Base-by-base conservation (phyloP, 495 filamentous ascomycete genomes). In the Penicillium paxilli region DNA sequence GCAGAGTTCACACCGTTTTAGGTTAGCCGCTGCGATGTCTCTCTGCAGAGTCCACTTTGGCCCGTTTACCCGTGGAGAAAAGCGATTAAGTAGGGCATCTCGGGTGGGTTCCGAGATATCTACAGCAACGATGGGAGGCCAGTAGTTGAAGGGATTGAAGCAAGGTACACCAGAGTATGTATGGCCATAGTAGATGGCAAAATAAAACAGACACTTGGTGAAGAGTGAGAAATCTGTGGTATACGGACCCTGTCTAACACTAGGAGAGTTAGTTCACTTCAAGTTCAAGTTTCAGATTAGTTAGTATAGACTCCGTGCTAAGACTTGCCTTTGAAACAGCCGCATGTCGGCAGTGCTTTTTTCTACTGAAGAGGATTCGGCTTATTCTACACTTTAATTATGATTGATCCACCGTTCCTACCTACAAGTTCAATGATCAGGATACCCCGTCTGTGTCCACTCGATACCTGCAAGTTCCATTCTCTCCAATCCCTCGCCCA, bases 21-120 rank as follows among this genome's bases (percentile, higher is more conserved):
- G 49, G 49, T 44, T 51, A 51, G 37, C 19, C 16, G 38, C 10
- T 38, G 35, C 35, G 35, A 38, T 23, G 40, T 21, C n/a, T n/a
- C n/a, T 0, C 40, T 42, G 40, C 17, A 42, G 40, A 21, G 8
- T 7, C 8, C 21, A 11, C 7, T 41, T 51, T 37, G 12, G 20
- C 0, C 5, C 14, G 23, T 19, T 37, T 37, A 37, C 11, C n/a
- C 35, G 35, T 38, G 35, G 35, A 38, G 35, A 16, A 16, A 16
- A 38, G n/a, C 26, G 32, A n/a, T 32, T 4, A 10, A 32, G 5
- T 38, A 38, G 35, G 35, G 35, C 16, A 32, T 12, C 1, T 19
- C 35, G 21, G 42, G 42, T 26, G 17, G 9, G n/a, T 23, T 23
- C 42, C 42, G 21, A 45, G 20, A 24, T 12, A 24, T 45, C 17